phyloP scores from a whole-genome alignment of 768 basidiomycete genomes.

The Suillus subaureus region DNA sequence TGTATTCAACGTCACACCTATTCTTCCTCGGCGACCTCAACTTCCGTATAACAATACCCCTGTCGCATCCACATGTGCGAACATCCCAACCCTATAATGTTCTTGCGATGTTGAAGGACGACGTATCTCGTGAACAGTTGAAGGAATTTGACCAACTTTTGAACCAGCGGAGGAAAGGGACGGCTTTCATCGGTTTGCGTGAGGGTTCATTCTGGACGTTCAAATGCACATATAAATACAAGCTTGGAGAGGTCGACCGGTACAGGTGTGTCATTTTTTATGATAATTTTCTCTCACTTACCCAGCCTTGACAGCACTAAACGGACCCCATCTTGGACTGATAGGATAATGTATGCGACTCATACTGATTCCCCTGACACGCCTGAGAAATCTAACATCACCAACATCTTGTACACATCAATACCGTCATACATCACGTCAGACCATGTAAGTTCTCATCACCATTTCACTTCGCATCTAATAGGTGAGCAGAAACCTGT shows the following conservation, averaged over 20 bases:
- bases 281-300: neutral
- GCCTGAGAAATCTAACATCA: slow-evolving; percentile 54
- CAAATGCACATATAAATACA: slow-evolving; percentile 91
- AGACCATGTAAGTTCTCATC: slow-evolving; percentile 69
- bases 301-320: slow-evolving; percentile 46
- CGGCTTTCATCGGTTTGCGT: slow-evolving; percentile 67
- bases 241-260: slow-evolving; percentile 77
- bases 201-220: slow-evolving; percentile 91
- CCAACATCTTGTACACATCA: slow-evolving; percentile 73
- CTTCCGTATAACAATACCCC: slow-evolving; percentile 76
- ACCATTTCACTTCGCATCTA: slow-evolving; percentile 3
- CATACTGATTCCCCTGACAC: slow-evolving; percentile 61
- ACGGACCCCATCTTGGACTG: slow-evolving; percentile 90
- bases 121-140: slow-evolving; percentile 56
- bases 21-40: slow-evolving; percentile 96
- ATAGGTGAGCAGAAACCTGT: slow-evolving; percentile 74
- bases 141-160: slow-evolving; percentile 77
- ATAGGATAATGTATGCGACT: slow-evolving; percentile 86
- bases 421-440: slow-evolving; percentile 85
- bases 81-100: slow-evolving; percentile 38
- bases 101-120: slow-evolving; percentile 45
- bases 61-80: slow-evolving; percentile 48
- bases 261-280: slow-evolving; percentile 58
- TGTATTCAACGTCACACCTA: slow-evolving; percentile 86
- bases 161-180: slow-evolving; percentile 62